Conservation (phyloP, 2,329 filamentous ascomycete genomes). For the Diplocarpon mali region DNA sequence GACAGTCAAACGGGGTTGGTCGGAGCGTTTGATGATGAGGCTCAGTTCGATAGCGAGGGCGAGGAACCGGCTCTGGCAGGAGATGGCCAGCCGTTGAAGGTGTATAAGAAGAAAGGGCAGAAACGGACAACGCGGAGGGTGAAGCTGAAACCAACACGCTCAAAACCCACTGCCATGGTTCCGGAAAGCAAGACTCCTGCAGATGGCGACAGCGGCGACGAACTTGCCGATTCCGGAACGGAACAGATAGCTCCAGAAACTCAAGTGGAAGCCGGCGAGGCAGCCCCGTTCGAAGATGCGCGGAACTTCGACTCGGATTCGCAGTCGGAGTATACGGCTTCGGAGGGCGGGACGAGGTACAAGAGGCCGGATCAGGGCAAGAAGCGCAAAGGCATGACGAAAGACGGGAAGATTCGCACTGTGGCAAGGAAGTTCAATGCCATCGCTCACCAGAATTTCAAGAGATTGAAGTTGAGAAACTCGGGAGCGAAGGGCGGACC, state of each 20-base stretch:
- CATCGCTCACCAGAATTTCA: conserved; percentile 55
- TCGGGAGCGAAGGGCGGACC: conserved; percentile 50
- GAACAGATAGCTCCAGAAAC: conserved; percentile 17
- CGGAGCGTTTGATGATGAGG: conserved; percentile 55
- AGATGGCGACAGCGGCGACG: conserved; percentile 30
- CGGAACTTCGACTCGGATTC: conserved; percentile 26
- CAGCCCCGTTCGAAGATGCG: conserved; percentile 13
- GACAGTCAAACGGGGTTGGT: conserved; percentile 37
- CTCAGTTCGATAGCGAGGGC: conserved; percentile 41
- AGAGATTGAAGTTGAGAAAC: conserved; percentile 52
- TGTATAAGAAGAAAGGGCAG: conserved; percentile 75
- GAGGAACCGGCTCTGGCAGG: conserved; percentile 35
- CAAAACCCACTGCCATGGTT: conserved; percentile 37
- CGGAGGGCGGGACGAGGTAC: conserved; percentile 27
- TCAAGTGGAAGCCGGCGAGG: conserved; percentile 13
- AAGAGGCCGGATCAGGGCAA: conserved; percentile 24
- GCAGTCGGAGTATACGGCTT: conserved; percentile 27
- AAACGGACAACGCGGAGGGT: conserved; percentile 64
- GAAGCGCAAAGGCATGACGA: conserved; percentile 18
- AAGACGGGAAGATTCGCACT: conserved; percentile 37
- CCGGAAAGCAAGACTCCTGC: conserved; percentile 18
- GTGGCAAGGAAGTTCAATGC: conserved; percentile 50
- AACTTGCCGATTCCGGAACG: conserved; percentile 17
- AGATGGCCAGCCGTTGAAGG: conserved; percentile 47
- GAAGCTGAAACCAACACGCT: conserved; percentile 48